Evolutionary conservation across 2,329 filamentous ascomycete genomes (phyloP), one percentile per base, ranked within the genome.

Genomic region (Ophiognomonia clavigignenti-juglandacearum): DNA sequence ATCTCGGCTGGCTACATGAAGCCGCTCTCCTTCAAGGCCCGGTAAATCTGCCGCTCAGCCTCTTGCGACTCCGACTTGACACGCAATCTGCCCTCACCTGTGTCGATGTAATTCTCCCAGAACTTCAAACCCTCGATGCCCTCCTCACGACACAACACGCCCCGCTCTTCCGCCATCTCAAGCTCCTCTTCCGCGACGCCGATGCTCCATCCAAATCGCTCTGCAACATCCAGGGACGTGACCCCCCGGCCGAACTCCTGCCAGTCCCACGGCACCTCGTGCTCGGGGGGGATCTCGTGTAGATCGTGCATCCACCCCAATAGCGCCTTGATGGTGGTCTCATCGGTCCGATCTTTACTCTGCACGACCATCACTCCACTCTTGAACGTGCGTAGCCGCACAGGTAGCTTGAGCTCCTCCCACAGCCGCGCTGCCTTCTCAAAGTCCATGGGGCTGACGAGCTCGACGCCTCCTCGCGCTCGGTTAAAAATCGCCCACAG

Each of bases 401-500:
- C 83, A 0, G 93, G 93, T 4, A 98, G 73, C 57, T 83, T 86
- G 16, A 98, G 73, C 53, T 82, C 86, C 59, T 95, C 90, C 89
- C 93, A 98, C 58, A 95, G 73, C 32, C 81, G 77, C 0, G 89
- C 88, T 1, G 93, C 93, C 61, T 91, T 92, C 60, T 93, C 86
- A 58, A 98, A 95, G 60, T 98, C 93, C 16, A 82, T 73, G 0
- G 93, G 93, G 54, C 88, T 95, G 42, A 97, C 87, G 14, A 98
- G 79, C 64, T 98, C 93, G 14, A 98, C 92, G 7, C 92, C 93
- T 43, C 92, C 92, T 45, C 92, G 81, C 24, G 88, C 89, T 27
- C 92, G 82, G 65, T 98, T 98, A 72, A 97, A 97, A 54, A 95
- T 82, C 23, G 90, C 88, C 90, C 90, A 96, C 0, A 96, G 74